Conservation (phyloP, 2,329 filamentous ascomycete genomes). For the Fusarium drepaniforme region DNA sequence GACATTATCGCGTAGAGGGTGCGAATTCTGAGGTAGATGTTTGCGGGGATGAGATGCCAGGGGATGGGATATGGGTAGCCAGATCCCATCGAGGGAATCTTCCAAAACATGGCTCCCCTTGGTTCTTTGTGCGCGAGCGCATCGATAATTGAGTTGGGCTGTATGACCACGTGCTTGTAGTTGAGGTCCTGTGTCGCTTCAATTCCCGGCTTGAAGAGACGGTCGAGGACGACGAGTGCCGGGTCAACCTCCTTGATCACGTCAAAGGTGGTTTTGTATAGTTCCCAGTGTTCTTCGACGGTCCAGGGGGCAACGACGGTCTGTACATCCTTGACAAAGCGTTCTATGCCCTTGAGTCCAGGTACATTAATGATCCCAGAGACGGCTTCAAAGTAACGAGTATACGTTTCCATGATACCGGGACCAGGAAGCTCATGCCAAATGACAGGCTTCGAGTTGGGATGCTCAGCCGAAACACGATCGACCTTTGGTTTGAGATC, state of each 20-base stretch:
- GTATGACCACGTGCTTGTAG: slow-evolving; percentile 52
- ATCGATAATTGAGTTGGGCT: slow-evolving; percentile 59
- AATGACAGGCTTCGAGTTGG: slow-evolving; percentile 26
- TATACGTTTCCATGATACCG: slow-evolving; percentile 18
- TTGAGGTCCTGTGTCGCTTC: slow-evolving; percentile 39
- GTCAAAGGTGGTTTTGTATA: slow-evolving; percentile 41
- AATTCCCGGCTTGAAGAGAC: slow-evolving; percentile 43
- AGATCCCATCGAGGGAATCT: slow-evolving; percentile 54
- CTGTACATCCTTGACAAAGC: slow-evolving; percentile 28
- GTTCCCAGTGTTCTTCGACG: slow-evolving; percentile 44
- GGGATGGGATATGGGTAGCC: slow-evolving; percentile 60
- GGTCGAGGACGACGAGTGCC: slow-evolving; percentile 49
- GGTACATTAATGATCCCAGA: slow-evolving; percentile 36
- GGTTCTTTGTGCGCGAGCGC: slow-evolving; percentile 54
- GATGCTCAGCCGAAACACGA: slow-evolving; percentile 26
- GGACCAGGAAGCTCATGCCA: slow-evolving; percentile 43
- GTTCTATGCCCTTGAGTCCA: slow-evolving; percentile 29
- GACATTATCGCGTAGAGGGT: slow-evolving; percentile 31
- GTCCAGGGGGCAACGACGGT: slow-evolving; percentile 46
- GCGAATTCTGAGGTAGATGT: slow-evolving; percentile 47
- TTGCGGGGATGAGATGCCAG: slow-evolving; percentile 54
- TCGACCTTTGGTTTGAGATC: slow-evolving; percentile 24
- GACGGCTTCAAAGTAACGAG: slow-evolving; percentile 21
- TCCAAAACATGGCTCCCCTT: slow-evolving; percentile 51
- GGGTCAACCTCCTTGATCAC: slow-evolving; percentile 50